Evolutionary conservation across 495 filamentous ascomycete genomes (phyloP), one percentile per base, ranked within the genome.

Genomic region (Trichoderma parareesei): DNA sequence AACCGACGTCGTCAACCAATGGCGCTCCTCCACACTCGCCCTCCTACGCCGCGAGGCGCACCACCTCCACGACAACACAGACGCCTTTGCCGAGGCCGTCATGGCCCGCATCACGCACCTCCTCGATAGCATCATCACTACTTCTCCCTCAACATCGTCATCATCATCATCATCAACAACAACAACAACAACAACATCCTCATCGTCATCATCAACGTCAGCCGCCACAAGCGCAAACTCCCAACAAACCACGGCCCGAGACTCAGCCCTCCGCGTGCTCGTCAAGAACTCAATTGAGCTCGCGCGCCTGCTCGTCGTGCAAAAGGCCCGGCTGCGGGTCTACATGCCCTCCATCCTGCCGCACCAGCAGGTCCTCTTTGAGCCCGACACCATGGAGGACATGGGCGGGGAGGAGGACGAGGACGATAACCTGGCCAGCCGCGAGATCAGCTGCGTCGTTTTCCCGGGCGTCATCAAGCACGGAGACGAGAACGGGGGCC

Each of bases 381-480:
- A 84, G 66, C 33, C 68, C 11, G 73, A 76, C 62, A 79, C 68
- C 4, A 86, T 86, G 82, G 81, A 84, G 64, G 82, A 84, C 69
- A 78, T 84, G 53, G 79, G 81, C 42, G 82, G 80, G 35, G 82
- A 84, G 65, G 53, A 57, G 27, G 81, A 83, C 61, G 83, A 84
- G 64, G 78, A 81, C 27, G 27, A 27, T 6, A 70, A 68, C 38
- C 71, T 77, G 41, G 67, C 73, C 37, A 62, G 16, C 60, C 68
- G 78, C 35, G 81, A 85, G 61, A 78, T 80, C 20, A 73, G 74
- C 63, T 77, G 76, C 68, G 77, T 82, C 61, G 79, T 80, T 1
- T 84, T 84, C 64, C 82, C 82, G 8, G 82, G 79, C 20, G 76
- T 84, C 20, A 73, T 81, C 49, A 85, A 86, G 69, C 70, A 70